Conservation (phyloP, 2,329 filamentous ascomycete species). For the Botrytis sinoallii region DNA sequence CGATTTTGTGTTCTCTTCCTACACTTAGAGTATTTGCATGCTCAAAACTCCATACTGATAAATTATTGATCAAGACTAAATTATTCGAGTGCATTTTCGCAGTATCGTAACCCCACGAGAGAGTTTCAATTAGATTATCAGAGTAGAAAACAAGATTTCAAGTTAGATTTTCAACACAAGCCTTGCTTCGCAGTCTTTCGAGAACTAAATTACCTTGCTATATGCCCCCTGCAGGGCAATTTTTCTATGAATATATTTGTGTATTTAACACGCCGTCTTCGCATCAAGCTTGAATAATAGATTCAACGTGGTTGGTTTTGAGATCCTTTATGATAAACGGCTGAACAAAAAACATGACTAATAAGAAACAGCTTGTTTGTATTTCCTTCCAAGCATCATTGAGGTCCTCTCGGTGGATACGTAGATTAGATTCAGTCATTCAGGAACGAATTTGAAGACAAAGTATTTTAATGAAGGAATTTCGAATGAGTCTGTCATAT, state of each 20-base stretch:
- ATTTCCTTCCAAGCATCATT: no score
- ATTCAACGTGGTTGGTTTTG: not conserved
- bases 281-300: not conserved
- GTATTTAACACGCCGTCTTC: not conserved
- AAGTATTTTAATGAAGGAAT: no score
- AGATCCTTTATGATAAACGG: not conserved
- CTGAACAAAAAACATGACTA: not conserved
- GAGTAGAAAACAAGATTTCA: not conserved
- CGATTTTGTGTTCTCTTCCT: not conserved
- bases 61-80: not conserved
- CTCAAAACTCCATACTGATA: no score
- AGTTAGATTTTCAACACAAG: accelerated
- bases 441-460: no score
- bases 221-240: not conserved
- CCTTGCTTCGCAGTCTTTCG: not conserved
- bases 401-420: no score
- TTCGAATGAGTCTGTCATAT: no score
- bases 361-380: no score
- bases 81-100: not conserved
- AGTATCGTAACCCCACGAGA: not conserved
- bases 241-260: not conserved
- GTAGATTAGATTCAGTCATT: no score
- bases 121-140: not conserved
- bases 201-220: not conserved
- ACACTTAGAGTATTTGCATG: not conserved